Evolutionary conservation across 1,284 basidiomycete genomes (phyloP), one percentile per base, ranked within the genome.

Genomic region (Ceratobasidium sp.): DNA sequence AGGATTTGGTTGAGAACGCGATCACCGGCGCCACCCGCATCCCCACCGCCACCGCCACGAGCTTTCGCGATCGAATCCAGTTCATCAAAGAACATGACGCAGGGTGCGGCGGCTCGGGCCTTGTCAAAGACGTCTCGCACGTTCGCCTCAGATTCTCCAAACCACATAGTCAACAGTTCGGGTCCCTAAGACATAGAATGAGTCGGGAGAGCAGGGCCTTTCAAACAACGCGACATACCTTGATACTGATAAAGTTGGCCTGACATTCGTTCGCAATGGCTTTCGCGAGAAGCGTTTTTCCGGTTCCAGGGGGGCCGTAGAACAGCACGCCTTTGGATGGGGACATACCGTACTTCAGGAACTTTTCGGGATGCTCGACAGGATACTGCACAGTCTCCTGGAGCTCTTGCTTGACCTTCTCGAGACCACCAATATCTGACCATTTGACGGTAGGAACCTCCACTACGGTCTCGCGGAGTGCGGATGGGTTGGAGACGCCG

Each of bases 11-110:
- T 98, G 79, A 98, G 90, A 12, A 98, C 97, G 88, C 98, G 96
- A 85, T 99, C 98, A 67, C 96, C 93, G 8, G 97, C 97, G 80
- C 97, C 98, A 81, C 97, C 97, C 77, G 88, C 97, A 84, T 98
- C 97, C 71, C 96, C 96, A 18, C 90, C 87, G 1, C 88, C 88
- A 38, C 87, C 86, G 79, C 97, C 97, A 87, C 98, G 95, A 69
- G 96, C 91, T 88, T 99, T 99, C 76, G 97, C 97, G 82, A 99
- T 99, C 14, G 97, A 98, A 85, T 99, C 97, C 83, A 99, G 89
- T 87, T 99, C 97, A 83, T 99, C 97, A 86, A 99, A 99, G 94
- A 99, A 99, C 96, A 99, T 98, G 81, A 99, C 96, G 85, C 97
- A 99, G 59, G 98, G 98, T 8, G 97, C 97, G 4, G 98, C 98